These are phyloP conservation scores for Melanomma pulvis-pyrius DNA, from an alignment of 495 filamentous ascomycete genomes.

Conservation along the genomic window DNA sequence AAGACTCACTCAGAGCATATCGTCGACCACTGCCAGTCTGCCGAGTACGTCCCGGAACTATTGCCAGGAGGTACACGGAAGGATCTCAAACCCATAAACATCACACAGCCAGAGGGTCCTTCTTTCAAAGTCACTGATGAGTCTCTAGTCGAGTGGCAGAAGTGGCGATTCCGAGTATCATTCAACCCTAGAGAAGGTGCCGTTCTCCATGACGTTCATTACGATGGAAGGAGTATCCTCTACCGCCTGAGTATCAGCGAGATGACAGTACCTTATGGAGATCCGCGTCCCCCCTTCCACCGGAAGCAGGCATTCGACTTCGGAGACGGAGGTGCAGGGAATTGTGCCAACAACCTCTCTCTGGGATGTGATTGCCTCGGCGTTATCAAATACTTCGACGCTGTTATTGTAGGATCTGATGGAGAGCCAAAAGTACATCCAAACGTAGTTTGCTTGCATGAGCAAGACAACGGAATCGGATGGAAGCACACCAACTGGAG, in stretches of 20 bases:
- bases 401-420: slow-evolving; percentile 30
- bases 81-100: slow-evolving; percentile 39
- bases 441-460: slow-evolving; percentile 46
- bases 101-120: slow-evolving; percentile 43
- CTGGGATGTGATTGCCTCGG: slow-evolving; percentile 47
- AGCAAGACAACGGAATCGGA: slow-evolving; percentile 45
- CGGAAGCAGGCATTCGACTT: slow-evolving; percentile 46
- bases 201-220: slow-evolving; percentile 56
- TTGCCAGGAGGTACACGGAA: slow-evolving; percentile 43
- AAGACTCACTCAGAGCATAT: slow-evolving; percentile 49
- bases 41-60: slow-evolving; percentile 60
- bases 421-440: slow-evolving; percentile 34
- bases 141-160: slow-evolving; percentile 45
- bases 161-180: slow-evolving; percentile 45
- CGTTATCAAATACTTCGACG: slow-evolving; percentile 42
- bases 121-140: slow-evolving; percentile 41
- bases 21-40: slow-evolving; percentile 49
- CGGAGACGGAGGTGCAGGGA: slow-evolving; percentile 43
- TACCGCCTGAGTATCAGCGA: slow-evolving; percentile 73
- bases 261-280: slow-evolving; percentile 68
- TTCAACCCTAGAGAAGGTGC: slow-evolving; percentile 48
- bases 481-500: slow-evolving; percentile 46
- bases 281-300: slow-evolving; percentile 42
- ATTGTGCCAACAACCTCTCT: slow-evolving; percentile 42
- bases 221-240: slow-evolving; percentile 68